Evolutionary conservation across 495 filamentous ascomycete genomes (phyloP), one percentile per base, ranked within the genome.

Genomic region (Podospora pseudopauciseta): DNA sequence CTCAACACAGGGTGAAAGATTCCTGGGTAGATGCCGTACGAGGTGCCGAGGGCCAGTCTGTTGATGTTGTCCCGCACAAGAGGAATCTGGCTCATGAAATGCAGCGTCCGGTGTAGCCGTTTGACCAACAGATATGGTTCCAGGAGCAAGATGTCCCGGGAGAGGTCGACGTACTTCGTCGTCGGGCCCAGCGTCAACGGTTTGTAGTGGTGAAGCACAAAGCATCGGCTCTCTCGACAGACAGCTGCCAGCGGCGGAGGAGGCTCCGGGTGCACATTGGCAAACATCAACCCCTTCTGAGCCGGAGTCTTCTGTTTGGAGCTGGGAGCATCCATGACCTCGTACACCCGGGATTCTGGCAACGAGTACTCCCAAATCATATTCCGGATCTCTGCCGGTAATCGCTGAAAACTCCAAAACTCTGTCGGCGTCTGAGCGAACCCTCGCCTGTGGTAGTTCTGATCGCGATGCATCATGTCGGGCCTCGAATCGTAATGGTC

Each of bases 51-150:
- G 11, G 81, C 81, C 2, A 84, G 73, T 20, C 74, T 77, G 53
- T 77, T 80, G 39, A 78, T 78, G 71, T 75, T 79, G 30, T 82
- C 80, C 20, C 80, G 74, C 59, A 84, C 72, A 16, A 80, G 75
- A 27, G 80, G 76, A 26, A 84, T 80, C 73, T 83, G 81, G 71
- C 80, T 81, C 70, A 84, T 76, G 20, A 83, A 82, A 65, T 80
- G 80, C 61, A 84, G 74, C 26, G 79, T 78, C 64, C 81, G 80
- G 68, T 83, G 77, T 26, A 84, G 75, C 61, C 80, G 75, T 74
- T 82, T 81, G 70, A 84, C 79, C 57, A 83, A 79, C 11, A 84
- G 73, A 67, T 84, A 83, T 3, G 81, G 81, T 70, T 84, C 81
- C 39, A 84, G 80, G n/a, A 84, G 75, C 57, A 84, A 70, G 39